Evolutionary conservation across 805 yeast species (phyloP), one percentile per base, ranked within the genome.

Genomic region (Starmerella roubikii): DNA sequence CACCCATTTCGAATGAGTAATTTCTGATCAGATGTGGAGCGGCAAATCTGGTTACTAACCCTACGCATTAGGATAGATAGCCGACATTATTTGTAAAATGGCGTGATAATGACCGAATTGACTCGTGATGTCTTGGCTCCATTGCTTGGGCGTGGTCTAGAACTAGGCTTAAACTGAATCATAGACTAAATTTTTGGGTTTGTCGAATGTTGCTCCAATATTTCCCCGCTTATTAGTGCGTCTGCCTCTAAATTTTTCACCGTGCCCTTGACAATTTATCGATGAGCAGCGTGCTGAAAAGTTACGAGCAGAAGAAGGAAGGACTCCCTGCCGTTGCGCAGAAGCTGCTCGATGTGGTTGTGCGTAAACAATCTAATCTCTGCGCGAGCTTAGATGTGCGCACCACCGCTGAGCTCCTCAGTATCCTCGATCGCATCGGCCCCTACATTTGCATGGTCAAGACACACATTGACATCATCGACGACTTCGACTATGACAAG

Each of bases 351-450:
- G 59, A 60, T 15, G 67, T 86, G 27, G 84, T 88, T 80, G 82
- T 76, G 37, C 56, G 61, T 32, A 91, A 91, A 60, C 66, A 84
- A 59, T 71, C 94, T 37, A 91, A 88, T 53, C 68, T 91, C 41
- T 91, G 97, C 66, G 96, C 96, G 10, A 85, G 96, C 9, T 73
- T 88, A 12, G 99, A 91, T 58, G 93, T 91, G 19, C 71, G 74
- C 42, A 75, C 81, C 26, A 85, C 95, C 4, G 56, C 57, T 5
- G 95, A 91, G 54, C 69, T 91, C 35, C 65, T 91, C 34, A 53
- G 55, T 1, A 68, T 88, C 37, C 69, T 80, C 17, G 96, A 88
- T 39, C 68, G 68, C 39, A 66, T 91, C 35, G 98, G 96, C 4
- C 97, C 99, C 4, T 76, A 73, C 56, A 81, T 91, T 40, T 86